Evolutionary conservation across 2,329 filamentous ascomycete species (phyloP), one percentile per base, ranked within the genome.

Genomic region (Aspergillus felis): DNA sequence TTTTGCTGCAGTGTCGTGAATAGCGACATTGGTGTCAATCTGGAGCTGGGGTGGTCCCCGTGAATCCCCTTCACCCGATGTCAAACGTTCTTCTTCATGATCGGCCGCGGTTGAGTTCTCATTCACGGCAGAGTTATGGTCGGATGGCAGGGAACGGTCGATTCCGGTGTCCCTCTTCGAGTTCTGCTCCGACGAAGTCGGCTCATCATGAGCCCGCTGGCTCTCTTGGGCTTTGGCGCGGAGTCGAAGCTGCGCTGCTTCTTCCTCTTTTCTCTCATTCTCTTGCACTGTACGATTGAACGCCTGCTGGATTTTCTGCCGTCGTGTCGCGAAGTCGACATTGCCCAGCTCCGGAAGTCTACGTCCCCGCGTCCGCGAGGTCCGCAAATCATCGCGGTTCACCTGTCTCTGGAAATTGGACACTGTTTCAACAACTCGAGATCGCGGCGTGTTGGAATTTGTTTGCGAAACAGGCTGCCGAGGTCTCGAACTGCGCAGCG

Each of bases 271-370:
- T 61, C 73, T 66, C 55, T 75, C 69, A 65, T 79, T 88, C 68
- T 91, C 88, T 61, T 88, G 84, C 50, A 94, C 86, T n/a, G 89
- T 91, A 70, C 89, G 90, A 65, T 86, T 92, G 72, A 95, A 93
- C 14, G 91, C 91, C 56, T 91, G 85, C 65, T 92, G 88, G 66
- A 96, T 95, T 59, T 87, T 86, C 68, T 91, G 88, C 65, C 92
- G 83, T 52, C 91, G 84, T 64, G 90, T 89, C 58, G 89, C 91
- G 70, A 95, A 94, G 73, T 96, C 90, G 53, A 95, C 90, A 58
- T 88, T 88, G 1, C 88, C 88, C 57, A 92, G 66, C 66, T 85
- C 82, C n/a, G 82, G 82, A 35, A 84, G 78, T 62, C 76, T 78
- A 61, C 76, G 76, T 59, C 70, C 72, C 54, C 71, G 69, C 51